These are phyloP conservation scores for Podaxis sp. DNA, from an alignment of 768 basidiomycete species.

Conservation along the genomic window DNA sequence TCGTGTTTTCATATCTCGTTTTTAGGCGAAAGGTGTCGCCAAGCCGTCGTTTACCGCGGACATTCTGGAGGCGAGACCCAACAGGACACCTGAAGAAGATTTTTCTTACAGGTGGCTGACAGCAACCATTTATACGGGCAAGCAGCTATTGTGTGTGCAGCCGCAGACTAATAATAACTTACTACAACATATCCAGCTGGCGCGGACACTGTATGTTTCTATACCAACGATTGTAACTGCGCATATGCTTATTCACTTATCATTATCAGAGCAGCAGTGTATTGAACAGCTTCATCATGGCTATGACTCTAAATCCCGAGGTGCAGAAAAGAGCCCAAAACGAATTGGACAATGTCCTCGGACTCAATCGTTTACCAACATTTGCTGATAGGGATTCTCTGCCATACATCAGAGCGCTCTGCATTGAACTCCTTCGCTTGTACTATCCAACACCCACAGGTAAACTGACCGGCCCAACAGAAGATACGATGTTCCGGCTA, in stretches of 20 bases:
- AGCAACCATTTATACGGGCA: slow-evolving; percentile 12
- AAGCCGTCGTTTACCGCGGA: slow-evolving; percentile 13
- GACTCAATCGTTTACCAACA: slow-evolving; percentile 23
- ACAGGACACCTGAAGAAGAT: slow-evolving; percentile 12
- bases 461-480: background rate
- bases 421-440: slow-evolving; percentile 19
- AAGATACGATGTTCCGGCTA: slow-evolving; percentile 7
- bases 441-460: slow-evolving; percentile 20
- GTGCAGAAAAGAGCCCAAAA: slow-evolving; percentile 18
- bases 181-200: background rate
- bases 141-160: background rate
- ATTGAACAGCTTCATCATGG: slow-evolving; percentile 14
- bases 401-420: slow-evolving; percentile 19
- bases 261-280: slow-evolving; percentile 5
- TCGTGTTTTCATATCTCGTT: background rate
- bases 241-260: background rate
- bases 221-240: background rate
- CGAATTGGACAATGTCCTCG: slow-evolving; percentile 27
- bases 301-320: slow-evolving; percentile 18
- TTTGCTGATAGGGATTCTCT: slow-evolving; percentile 22
- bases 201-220: slow-evolving; percentile 4
- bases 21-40: slow-evolving; percentile 4
- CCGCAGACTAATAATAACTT: background rate
- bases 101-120: slow-evolving; percentile 13
- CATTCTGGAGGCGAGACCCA: slow-evolving; percentile 10